A percentile compares a stretch with the other conserved stretches of the same genome.
Conservation (phyloP, 495 filamentous ascomycete species). For the Rhypophila decipiens region DNA sequence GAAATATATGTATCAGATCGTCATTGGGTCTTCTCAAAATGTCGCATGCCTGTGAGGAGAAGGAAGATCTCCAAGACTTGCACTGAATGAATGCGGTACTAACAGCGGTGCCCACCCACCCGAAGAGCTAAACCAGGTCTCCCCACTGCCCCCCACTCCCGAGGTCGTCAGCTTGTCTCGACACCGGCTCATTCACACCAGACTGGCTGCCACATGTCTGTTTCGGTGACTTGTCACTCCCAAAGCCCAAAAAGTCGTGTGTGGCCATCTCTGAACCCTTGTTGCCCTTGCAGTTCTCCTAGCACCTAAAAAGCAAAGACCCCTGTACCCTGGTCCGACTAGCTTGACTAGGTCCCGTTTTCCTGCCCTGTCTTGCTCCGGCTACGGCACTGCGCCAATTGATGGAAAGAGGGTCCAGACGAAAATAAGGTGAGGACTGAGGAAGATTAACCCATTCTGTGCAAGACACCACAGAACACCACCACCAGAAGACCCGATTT, state of each 20-base stretch:
- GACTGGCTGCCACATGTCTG: not conserved
- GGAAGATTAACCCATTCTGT: not conserved
- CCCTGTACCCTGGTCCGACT: constrained; percentile 9
- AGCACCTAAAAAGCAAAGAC: not conserved
- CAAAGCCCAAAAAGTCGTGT: not conserved
- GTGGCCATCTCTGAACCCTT: too few relatives aligned
- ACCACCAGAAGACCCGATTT: constrained; percentile 17
- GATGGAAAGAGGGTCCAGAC: too few relatives aligned
- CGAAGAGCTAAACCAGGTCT: not conserved
- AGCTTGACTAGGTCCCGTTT: not conserved
- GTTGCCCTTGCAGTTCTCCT: constrained; percentile 3
- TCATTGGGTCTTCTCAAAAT: too few relatives aligned
- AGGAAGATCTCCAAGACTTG: too few relatives aligned
- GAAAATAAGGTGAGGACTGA: too few relatives aligned
- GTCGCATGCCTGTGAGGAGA: too few relatives aligned
- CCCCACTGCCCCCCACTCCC: constrained; percentile 17
- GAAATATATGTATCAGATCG: too few relatives aligned
- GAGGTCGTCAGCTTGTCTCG: not conserved
- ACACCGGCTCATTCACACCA: not conserved
- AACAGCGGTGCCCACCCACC: too few relatives aligned
- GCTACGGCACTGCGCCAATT: constrained; percentile 17
- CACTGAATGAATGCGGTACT: too few relatives aligned
- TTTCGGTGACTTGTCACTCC: not conserved
- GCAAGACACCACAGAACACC: constrained; percentile 16
- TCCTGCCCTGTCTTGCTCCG: constrained; percentile 18